Conservation (phyloP, 2,329 filamentous ascomycete genomes). For the Endothia cerciana region DNA sequence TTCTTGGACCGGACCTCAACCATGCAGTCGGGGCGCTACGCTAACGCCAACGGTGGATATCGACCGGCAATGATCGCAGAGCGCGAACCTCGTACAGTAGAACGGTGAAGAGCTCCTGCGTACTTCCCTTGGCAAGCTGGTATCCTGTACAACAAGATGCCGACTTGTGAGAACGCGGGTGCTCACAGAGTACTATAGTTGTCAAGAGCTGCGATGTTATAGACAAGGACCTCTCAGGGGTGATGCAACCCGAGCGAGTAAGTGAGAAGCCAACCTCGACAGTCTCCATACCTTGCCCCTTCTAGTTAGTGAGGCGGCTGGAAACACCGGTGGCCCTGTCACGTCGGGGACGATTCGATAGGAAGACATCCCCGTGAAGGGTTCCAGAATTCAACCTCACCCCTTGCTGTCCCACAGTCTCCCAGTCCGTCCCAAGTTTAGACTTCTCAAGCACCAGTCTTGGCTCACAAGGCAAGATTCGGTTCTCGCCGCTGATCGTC, state of each 20-base stretch:
- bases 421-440: conserved; percentile 19
- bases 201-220: too few species aligned
- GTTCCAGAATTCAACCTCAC: conserved; percentile 2
- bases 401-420: neutral
- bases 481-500: neutral
- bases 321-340: conserved; percentile 13
- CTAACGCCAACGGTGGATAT: neutral
- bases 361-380: neutral
- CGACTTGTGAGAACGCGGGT: too few species aligned
- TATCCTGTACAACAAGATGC: too few species aligned
- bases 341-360: conserved; percentile 14
- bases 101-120: neutral
- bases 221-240: too few species aligned
- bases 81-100: neutral
- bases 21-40: neutral
- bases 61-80: neutral
- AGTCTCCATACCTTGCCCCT: neutral
- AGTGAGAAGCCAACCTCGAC: neutral
- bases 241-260: neutral
- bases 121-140: too few species aligned
- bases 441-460: conserved; percentile 6
- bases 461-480: neutral
- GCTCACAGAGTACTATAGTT: too few species aligned
- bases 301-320: conserved; percentile 4
- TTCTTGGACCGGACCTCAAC: too few species aligned